A percentile compares a stretch with the other conserved stretches of the same genome.
These are phyloP conservation scores for Epichloe amarillans DNA, from an alignment of 2,329 filamentous ascomycete genomes.

Conservation along the genomic window DNA sequence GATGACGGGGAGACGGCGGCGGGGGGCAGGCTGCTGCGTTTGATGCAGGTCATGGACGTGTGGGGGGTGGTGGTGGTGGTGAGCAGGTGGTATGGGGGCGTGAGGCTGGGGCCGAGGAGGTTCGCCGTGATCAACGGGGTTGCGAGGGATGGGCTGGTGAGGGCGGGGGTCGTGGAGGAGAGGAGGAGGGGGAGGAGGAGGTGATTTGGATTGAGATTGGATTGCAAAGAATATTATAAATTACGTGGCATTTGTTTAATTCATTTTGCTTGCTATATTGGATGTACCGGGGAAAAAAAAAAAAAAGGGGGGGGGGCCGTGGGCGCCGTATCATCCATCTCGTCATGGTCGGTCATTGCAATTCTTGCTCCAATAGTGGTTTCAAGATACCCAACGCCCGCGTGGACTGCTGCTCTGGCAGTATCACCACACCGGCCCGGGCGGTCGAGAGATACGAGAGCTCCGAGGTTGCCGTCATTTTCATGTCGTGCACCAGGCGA, in stretches of 20 bases:
- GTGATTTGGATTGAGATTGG: neutral
- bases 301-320: no score
- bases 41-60: conserved; percentile 89
- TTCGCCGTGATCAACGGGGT: conserved; percentile 84
- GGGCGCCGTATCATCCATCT: neutral
- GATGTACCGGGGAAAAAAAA: neutral
- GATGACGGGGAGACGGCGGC: conserved; percentile 97
- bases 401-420: conserved; percentile 60
- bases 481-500: conserved; percentile 60
- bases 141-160: conserved; percentile 71
- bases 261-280: no score
- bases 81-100: conserved; percentile 87
- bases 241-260: neutral
- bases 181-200: conserved; percentile 10
- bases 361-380: conserved; percentile 29
- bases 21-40: conserved; percentile 64
- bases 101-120: conserved; percentile 75
- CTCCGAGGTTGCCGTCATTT: conserved; percentile 46
- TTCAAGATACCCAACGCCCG: conserved; percentile 59
- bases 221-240: neutral
- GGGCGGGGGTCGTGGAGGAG: conserved; percentile 52
- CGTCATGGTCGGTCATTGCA: neutral
- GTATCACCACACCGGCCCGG: conserved; percentile 76
- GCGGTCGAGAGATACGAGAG: conserved; percentile 87
- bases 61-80: conserved; percentile 88